phyloP scores from a whole-genome alignment of 2,329 filamentous ascomycete genomes.

The Ophiosphaerella herpotricha region DNA sequence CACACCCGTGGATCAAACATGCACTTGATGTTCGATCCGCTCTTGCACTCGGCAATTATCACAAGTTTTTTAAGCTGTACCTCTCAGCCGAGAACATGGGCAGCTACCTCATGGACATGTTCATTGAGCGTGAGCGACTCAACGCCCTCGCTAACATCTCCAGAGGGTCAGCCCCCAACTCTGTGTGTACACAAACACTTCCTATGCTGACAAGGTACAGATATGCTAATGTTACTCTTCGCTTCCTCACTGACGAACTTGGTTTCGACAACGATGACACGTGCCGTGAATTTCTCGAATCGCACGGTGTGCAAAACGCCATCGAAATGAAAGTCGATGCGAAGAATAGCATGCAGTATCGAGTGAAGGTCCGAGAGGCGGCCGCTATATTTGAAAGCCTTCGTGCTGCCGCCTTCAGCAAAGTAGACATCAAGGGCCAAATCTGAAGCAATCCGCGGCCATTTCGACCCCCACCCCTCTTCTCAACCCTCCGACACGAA shows the following conservation, averaged over 20 bases:
- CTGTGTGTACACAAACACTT: not conserved
- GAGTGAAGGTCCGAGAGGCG: conserved; percentile 65
- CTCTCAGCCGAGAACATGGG: conserved; percentile 95
- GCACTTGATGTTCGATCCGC: conserved; percentile 89
- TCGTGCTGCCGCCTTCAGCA: conserved; percentile 74
- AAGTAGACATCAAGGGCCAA: conserved; percentile 96
- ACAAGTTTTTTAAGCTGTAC: conserved; percentile 97
- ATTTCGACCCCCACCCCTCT: conserved; percentile 9
- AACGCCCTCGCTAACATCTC: conserved; percentile 89
- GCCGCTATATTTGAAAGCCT: conserved; percentile 71
- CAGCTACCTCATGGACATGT: conserved; percentile 99
- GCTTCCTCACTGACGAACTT: conserved; percentile 93
- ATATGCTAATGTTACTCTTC: conserved; percentile 88
- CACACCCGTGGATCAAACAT: conserved; percentile 81
- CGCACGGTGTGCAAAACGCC: conserved; percentile 74
- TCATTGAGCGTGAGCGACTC: conserved; percentile 90
- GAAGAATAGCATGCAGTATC: conserved; percentile 20
- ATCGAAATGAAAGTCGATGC: conserved; percentile 73
- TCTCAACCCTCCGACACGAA: conserved; percentile 3
- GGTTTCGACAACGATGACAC: conserved; percentile 92
- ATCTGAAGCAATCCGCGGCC: conserved; percentile 64
- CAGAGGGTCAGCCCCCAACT: conserved; percentile 74
- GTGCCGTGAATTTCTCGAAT: conserved; percentile 86
- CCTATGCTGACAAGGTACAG: conserved; percentile 62
- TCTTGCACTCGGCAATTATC: conserved; percentile 91